These are phyloP conservation scores for Vitis amurensis DNA, from an alignment of 164 flowering plant genomes.

Conservation along the genomic window DNA sequence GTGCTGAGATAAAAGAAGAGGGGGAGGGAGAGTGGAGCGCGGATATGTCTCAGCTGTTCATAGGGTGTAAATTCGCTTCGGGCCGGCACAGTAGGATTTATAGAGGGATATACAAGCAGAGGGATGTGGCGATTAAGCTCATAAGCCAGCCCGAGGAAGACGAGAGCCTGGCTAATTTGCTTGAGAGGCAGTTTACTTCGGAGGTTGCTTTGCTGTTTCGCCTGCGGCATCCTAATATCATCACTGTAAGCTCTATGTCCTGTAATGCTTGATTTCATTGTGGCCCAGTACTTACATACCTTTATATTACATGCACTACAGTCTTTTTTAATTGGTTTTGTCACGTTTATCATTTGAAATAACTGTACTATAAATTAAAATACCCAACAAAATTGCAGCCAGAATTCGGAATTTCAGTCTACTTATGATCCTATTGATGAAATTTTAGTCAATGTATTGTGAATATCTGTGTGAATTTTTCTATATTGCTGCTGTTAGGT, in stretches of 20 bases:
- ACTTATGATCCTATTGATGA: no score
- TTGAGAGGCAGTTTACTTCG: conserved; percentile 73
- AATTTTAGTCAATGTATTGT: no score
- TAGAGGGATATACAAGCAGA: conserved; percentile 71
- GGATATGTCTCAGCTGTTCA: conserved; percentile 76
- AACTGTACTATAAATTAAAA: no score
- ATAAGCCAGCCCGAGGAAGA: conserved; percentile 86
- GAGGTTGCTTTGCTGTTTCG: conserved; percentile 72
- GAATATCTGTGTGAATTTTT: no score
- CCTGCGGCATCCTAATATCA: conserved; percentile 73
- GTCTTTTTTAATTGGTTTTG: conserved; percentile 5
- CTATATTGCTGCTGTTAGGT: no score
- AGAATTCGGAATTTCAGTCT: no score
- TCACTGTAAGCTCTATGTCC: conserved; percentile 54
- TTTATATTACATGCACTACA: no score
- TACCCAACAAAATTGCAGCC: no score
- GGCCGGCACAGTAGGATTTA: conserved; percentile 85
- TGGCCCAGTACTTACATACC: no score
- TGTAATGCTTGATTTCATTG: no score
- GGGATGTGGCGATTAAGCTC: conserved; percentile 81
- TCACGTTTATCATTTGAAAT: conserved; percentile 10
- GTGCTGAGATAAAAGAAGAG: conserved; percentile 70
- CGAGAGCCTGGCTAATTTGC: conserved; percentile 47
- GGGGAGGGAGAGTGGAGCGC: conserved; percentile 82
- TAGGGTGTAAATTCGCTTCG: conserved; percentile 72